These are phyloP conservation scores for Nemania sp. DNA, from an alignment of 2,329 filamentous ascomycete species.

Conservation along the genomic window DNA sequence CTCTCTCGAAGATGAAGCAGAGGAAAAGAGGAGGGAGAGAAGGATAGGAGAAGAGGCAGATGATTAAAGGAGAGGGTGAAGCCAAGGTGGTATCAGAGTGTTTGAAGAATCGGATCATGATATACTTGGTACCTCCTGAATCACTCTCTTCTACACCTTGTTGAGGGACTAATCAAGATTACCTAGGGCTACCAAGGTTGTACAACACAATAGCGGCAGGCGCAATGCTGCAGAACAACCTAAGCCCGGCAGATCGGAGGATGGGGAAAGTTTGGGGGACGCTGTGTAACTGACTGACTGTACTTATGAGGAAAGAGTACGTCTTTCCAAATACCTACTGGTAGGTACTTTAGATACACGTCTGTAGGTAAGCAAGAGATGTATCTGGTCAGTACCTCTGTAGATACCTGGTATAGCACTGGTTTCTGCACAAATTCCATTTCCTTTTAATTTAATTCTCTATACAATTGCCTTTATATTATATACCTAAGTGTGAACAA, in stretches of 20 bases:
- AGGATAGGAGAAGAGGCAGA: too few relatives aligned
- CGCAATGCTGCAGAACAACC: constrained; percentile 21
- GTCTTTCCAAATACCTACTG: not conserved
- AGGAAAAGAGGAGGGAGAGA: too few relatives aligned
- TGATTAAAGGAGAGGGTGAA: not conserved
- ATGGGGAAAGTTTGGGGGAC: constrained; percentile 17
- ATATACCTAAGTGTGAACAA: not conserved
- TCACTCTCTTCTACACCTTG: not conserved
- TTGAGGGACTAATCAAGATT: not conserved
- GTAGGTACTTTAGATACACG: too few relatives aligned
- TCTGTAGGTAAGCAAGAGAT: too few relatives aligned
- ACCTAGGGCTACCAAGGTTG: constrained; percentile 14
- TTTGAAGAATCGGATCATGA: constrained; percentile 11
- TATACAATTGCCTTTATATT: not conserved
- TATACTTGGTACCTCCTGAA: constrained; percentile 7
- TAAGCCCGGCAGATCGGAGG: constrained; percentile 25
- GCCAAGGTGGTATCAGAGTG: constrained; percentile 9
- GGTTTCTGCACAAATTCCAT: not conserved
- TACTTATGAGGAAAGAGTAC: not conserved
- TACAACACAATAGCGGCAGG: constrained; percentile 18
- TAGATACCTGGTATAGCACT: not conserved
- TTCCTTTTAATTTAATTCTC: not conserved
- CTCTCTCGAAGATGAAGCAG: not conserved
- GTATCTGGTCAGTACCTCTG: too few relatives aligned
- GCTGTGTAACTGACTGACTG: not conserved